These are phyloP conservation scores for Verticillium klebahnii DNA, from an alignment of 2,329 filamentous ascomycete species.

Conservation along the genomic window DNA sequence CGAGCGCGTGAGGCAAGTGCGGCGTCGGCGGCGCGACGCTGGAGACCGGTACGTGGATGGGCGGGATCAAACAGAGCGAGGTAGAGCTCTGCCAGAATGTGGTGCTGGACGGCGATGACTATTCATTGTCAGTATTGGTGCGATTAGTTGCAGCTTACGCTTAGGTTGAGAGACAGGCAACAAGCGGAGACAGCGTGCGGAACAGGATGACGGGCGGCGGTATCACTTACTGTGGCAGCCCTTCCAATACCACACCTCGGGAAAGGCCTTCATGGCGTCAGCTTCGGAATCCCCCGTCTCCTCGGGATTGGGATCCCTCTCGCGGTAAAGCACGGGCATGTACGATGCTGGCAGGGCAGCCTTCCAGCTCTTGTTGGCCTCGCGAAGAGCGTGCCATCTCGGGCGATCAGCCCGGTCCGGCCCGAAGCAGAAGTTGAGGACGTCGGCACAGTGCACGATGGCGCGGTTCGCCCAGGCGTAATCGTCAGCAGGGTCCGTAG, in stretches of 20 bases:
- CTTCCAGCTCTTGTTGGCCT: slow-evolving; percentile 14
- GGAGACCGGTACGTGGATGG: slow-evolving; percentile 42
- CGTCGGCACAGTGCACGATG: slow-evolving; percentile 57
- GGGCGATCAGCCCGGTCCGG: neutral
- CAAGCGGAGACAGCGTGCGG: neutral
- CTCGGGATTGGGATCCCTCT: slow-evolving; percentile 2
- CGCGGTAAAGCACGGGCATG: slow-evolving; percentile 13
- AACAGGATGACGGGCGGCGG: neutral
- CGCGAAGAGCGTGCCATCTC: slow-evolving; percentile 12
- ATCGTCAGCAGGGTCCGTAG: slow-evolving; percentile 42
- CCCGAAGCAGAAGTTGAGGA: slow-evolving; percentile 59
- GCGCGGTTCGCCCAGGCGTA: slow-evolving; percentile 59
- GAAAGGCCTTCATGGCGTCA: slow-evolving; percentile 24
- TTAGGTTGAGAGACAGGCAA: neutral
- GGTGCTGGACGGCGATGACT: slow-evolving; percentile 56
- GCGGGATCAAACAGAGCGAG: slow-evolving; percentile 52
- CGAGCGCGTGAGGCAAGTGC: slow-evolving; percentile 35
- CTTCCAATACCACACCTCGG: slow-evolving; percentile 14
- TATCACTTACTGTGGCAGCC: slow-evolving; percentile 6
- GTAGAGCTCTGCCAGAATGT: slow-evolving; percentile 54
- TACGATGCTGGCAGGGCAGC: slow-evolving; percentile 11
- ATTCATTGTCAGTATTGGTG: slow-evolving; percentile 7
- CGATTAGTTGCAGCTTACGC: slow-evolving; percentile 13
- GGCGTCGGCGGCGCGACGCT: slow-evolving; percentile 24
- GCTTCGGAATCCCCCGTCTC: neutral